Evolutionary conservation across 2,329 filamentous ascomycete genomes (phyloP), one percentile per base, ranked within the genome.

Genomic region (Elsinoe necatrix): DNA sequence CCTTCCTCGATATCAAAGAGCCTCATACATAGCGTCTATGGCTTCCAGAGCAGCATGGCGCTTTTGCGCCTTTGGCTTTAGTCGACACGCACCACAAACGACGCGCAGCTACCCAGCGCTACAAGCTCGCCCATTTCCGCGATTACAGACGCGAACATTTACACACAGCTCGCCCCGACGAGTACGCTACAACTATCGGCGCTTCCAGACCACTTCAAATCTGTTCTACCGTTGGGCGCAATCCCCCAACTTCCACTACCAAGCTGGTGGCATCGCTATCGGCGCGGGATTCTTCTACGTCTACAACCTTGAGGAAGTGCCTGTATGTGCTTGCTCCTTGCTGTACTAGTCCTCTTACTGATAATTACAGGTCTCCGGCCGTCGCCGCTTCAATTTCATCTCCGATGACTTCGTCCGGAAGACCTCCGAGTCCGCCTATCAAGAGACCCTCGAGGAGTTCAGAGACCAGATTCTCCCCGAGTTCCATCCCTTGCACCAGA

Each of bases 371-470:
- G 79, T 89, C 5, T 86, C 83, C 4, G 84, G 85, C 0, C 80
- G 88, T 7, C 76, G 76, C 63, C 79, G 87, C 34, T 92, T 92
- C 78, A 91, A 90, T 68, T 80, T 82, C 66, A 79, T 83, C 59
- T 74, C 73, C 34, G 73, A 81, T 5, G 74, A 75, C 20, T 68
- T 92, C 4, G 82, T 88, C 55, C 75, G 78, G 50, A 66, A 71
- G 55, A 71, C 80, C 29, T 77, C 76, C n/a, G 67, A 76, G 57
- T 68, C 76, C 57, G 74, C 82, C 65, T 82, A 84, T 63, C 71
- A 77, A 60, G 71, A 77, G 57, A 75, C 87, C 12, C 73, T 86
- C 60, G 72, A 79, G 63, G 68, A 76, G 27, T 77, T 80, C 54
- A 75, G 77, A 1, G 73, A 75, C 0, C 70, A 74, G 8, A 78